phyloP scores from a whole-genome alignment of 768 basidiomycete genomes.

The Guyanaporus albipodus region DNA sequence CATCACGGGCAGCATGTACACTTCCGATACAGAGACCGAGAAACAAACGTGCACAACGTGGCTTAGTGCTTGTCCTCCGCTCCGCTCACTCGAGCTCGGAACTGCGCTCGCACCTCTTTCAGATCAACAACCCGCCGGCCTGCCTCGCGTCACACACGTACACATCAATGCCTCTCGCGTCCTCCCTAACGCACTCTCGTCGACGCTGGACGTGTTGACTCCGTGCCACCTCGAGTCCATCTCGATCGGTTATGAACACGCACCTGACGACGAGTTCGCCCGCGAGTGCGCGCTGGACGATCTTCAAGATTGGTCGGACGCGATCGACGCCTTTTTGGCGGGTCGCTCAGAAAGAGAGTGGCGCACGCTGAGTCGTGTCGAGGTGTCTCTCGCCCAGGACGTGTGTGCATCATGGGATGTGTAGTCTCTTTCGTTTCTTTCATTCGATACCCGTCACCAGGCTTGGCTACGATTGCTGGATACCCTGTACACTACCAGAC shows the following conservation, averaged over 20 bases:
- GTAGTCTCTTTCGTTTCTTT: constrained; percentile 4
- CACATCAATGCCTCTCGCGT: constrained; percentile 28
- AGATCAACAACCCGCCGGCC: not conserved
- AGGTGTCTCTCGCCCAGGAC: constrained; percentile 15
- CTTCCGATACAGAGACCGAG: constrained; percentile 13
- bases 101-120: constrained; percentile 19
- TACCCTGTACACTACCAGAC: not conserved
- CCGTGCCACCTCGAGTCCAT: constrained; percentile 20
- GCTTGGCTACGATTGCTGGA: not conserved
- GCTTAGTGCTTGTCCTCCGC: constrained; percentile 22
- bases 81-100: constrained; percentile 21
- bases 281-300: constrained; percentile 32
- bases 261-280: constrained; percentile 21
- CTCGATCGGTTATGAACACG: constrained; percentile 20
- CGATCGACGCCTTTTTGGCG: constrained; percentile 19
- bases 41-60: constrained; percentile 23
- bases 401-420: constrained; percentile 22
- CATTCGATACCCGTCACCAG: not conserved
- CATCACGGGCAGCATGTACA: constrained; percentile 32
- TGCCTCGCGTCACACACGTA: constrained; percentile 17
- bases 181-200: constrained; percentile 17
- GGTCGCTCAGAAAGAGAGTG: constrained; percentile 16
- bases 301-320: constrained; percentile 25
- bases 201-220: constrained; percentile 18
- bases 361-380: constrained; percentile 13